Conservation (phyloP, 2,329 filamentous ascomycete genomes). For the Arthrobotrys conoides region DNA sequence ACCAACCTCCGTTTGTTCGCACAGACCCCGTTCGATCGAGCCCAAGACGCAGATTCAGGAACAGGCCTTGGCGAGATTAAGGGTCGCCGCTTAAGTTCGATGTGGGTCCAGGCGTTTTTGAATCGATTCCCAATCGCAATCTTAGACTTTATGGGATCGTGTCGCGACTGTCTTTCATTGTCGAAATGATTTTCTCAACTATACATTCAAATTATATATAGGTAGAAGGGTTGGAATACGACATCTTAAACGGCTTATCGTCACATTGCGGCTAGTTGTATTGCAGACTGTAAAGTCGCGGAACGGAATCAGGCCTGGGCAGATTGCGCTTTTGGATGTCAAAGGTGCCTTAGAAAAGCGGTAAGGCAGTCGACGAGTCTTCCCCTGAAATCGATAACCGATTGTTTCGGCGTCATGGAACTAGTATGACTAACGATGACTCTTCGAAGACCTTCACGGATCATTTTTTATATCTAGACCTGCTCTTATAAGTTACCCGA, state of each 20-base stretch:
- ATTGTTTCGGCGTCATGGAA: slow-evolving; percentile 1
- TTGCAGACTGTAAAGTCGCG: background rate
- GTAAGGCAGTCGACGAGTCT: slow-evolving; percentile 60
- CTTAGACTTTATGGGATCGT: slow-evolving; percentile 11
- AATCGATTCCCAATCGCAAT: slow-evolving; percentile 30
- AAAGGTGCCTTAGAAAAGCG: slow-evolving; percentile 28
- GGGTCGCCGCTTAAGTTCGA: slow-evolving; percentile 22
- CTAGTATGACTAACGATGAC: slow-evolving; percentile 47
- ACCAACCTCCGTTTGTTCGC: background rate
- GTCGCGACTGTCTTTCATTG: slow-evolving; percentile 25
- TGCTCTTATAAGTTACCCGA: background rate
- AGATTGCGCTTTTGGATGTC: slow-evolving; percentile 44
- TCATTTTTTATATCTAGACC: background rate
- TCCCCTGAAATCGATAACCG: slow-evolving; percentile 35
- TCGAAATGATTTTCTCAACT: background rate
- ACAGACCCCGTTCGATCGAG: background rate
- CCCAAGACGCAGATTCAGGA: slow-evolving; percentile 42
- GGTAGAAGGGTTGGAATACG: background rate
- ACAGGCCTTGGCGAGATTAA: slow-evolving; percentile 48
- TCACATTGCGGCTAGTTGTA: background rate
- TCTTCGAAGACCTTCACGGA: background rate
- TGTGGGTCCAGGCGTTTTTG: slow-evolving; percentile 8
- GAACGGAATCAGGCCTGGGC: background rate
- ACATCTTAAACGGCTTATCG: background rate
- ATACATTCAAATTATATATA: background rate